Evolutionary conservation across 139 green algal genomes (phyloP), one percentile per base, ranked within the genome.

Genomic region (Chlorella ohadii): DNA sequence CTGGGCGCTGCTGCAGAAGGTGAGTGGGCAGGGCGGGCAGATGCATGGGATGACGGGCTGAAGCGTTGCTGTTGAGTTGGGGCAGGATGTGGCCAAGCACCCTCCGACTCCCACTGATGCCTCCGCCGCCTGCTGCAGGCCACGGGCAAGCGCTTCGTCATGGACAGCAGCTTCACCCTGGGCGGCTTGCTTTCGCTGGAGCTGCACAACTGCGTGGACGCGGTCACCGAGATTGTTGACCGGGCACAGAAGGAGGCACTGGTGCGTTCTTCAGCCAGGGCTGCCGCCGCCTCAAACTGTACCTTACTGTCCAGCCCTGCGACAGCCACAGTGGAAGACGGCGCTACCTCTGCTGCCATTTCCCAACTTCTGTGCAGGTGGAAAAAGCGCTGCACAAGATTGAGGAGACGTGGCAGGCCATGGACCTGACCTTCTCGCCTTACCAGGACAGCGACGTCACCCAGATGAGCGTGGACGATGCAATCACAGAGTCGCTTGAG

Each of bases 161-260:
- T 97, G 92, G 94, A 97, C 78, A 90, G 89, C 51, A 92, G 92
- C 64, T 97, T 98, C 90, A 94, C 79, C 74, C 92, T 98, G 74
- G 95, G 95, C 12, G 91, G 95, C 76, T 87, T 98, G 77, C 89
- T 98, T 33, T 89, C 85, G 6, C 90, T 98, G 84, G 91, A 92
- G 83, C 91, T 98, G 85, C 94, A 98, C 92, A 93, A 95, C 81
- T 95, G 93, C 72, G 93, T 96, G 41, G 96, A 98, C 64, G 93
- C 89, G 0, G 97, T 95, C 88, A 88, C 79, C 12, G 95, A 98
- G 88, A 97, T 98, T 71, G 94, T 98, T 33, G 95, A 98, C 84
- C 88, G 94, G 31, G 96, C 95, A 11, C 91, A 98, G 88, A 98
- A 97, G 89, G 92, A 95, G 88, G 80, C 92, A 28, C 85, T 92